Base-by-base conservation (phyloP, 257 asterid species). In the Marsdenia floribunda region DNA sequence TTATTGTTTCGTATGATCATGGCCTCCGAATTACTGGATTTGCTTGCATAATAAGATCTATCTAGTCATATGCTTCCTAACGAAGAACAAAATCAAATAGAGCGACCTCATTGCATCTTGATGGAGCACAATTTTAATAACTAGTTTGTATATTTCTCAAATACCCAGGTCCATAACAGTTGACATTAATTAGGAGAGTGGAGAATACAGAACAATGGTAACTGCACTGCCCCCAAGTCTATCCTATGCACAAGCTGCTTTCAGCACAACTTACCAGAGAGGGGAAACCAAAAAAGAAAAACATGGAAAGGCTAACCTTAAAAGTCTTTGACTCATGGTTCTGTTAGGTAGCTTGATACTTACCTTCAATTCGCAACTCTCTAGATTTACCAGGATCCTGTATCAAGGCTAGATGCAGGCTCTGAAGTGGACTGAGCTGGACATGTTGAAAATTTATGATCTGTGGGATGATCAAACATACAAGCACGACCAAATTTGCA, bases 401-500 rank as follows among this genome's bases (percentile, higher is more conserved):
- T 44, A 37, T 38, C 72, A 37, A 18, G 67, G 59, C 61, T 52
- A 21, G 40, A 44, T 33, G 44, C 63, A 29, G 64, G 44, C 58
- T 50, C 47, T 69, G 67, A 38, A 52, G 65, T 15, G 66, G 65
- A 47, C 76, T 77, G 55, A 47, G 29, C 68, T 12, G 79, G 54
- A 79, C 15, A 19, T 16, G 74, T n/a, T 29, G 75, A n/a, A 13
- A 49, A 64, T 37, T 49, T 70, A 24, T 19, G 70, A 71, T 65
- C 64, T 24, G 61, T 58, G 0, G 86, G 86, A 73, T 85, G 88
- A 72, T 85, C 81, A 73, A 76, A 84, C 66, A 71, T 42, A 73
- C 86, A 84, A 19, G 76, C 75, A 47, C 50, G 68, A 6, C 88
- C 85, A 47, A 75, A 82, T 71, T 80, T 82, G 86, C 86, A 80